Evolutionary conservation across 2,329 filamentous ascomycete genomes (phyloP), one percentile per base, ranked within the genome.

Genomic region (Colletotrichum aenigma): DNA sequence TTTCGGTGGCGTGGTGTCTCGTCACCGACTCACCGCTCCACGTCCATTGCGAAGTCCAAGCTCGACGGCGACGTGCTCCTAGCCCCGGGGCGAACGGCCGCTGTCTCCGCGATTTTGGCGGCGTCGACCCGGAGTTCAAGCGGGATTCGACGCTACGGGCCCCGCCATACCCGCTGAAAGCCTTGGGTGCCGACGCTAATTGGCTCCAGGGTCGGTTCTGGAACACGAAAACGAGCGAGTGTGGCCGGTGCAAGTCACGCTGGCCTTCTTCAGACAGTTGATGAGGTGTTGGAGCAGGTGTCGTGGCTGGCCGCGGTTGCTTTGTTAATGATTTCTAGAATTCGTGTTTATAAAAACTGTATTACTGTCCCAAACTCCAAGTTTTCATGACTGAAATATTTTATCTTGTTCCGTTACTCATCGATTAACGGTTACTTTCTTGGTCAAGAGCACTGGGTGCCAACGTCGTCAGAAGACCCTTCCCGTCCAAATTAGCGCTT

Each of bases 61-160:
- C 28, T 26, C 26, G 18, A 26, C 28, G 28, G 8, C 55, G 43
- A 52, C 43, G 10, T 52, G n/a, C n/a, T 56, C 28, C 30, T 7
- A 61, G n/a, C 58, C 28, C 28, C 58, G 58, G 58, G 32, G 58
- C 58, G 58, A 36, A 30, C 30, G 52, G 32, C 34, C 48, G 43
- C 18, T 18, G n/a, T 36, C 52, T 16, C 73, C 73, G 73, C 30
- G 21, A 38, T 72, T 72, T 75, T 68, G 56, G 58, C 74, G 74
- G 70, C 34, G 34, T 73, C 64, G 65, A 58, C 26, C 74, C 74
- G 70, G 70, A 76, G 74, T 76, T 76, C 70, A 48, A 76, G 74
- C 74, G 74, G 66, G n/a, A 55, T 24, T 65, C 48, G 34, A 74
- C 64, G 48, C 48, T 52, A 68, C 48, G 26, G 48, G 34, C 32